Conservation (phyloP, 2,329 filamentous ascomycete species). For the Pleomassaria siparia region DNA sequence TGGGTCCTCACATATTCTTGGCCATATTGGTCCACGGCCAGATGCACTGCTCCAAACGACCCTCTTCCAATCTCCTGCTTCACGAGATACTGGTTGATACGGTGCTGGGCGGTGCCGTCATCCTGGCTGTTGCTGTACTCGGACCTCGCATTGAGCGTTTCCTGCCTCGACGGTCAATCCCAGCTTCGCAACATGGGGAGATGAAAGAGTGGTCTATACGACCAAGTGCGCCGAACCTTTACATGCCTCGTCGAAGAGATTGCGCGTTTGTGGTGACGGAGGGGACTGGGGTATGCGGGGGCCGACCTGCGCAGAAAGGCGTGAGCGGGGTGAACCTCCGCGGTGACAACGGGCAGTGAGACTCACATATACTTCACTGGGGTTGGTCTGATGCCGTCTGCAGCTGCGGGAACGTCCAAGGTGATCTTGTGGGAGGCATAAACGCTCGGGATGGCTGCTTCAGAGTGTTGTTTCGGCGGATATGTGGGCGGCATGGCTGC, state of each 20-base stretch:
- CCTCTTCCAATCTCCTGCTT: slow-evolving; percentile 95
- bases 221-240: slow-evolving; percentile 54
- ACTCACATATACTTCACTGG: slow-evolving; percentile 54
- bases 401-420: slow-evolving; percentile 48
- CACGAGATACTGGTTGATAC: slow-evolving; percentile 94
- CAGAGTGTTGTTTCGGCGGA: slow-evolving; percentile 20
- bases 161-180: slow-evolving; percentile 52
- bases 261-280: slow-evolving; percentile 65
- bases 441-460: slow-evolving; percentile 40
- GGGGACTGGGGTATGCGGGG: slow-evolving; percentile 62
- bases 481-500: slow-evolving; percentile 17
- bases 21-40: slow-evolving; percentile 86
- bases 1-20: slow-evolving; percentile 78
- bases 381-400: slow-evolving; percentile 44
- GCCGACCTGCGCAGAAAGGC: slow-evolving; percentile 51
- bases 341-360: slow-evolving; percentile 2
- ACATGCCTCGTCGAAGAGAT: slow-evolving; percentile 63
- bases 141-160: slow-evolving; percentile 87
- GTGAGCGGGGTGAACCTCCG: slow-evolving; percentile 24
- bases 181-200: not conserved
- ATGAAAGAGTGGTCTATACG: not conserved
- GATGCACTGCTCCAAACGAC: slow-evolving; percentile 90
- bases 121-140: slow-evolving; percentile 83
- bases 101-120: slow-evolving; percentile 78
- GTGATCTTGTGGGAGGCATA: slow-evolving; percentile 51